These are phyloP conservation scores for Boletus mariae DNA, from an alignment of 1,284 basidiomycete genomes.

Conservation along the genomic window DNA sequence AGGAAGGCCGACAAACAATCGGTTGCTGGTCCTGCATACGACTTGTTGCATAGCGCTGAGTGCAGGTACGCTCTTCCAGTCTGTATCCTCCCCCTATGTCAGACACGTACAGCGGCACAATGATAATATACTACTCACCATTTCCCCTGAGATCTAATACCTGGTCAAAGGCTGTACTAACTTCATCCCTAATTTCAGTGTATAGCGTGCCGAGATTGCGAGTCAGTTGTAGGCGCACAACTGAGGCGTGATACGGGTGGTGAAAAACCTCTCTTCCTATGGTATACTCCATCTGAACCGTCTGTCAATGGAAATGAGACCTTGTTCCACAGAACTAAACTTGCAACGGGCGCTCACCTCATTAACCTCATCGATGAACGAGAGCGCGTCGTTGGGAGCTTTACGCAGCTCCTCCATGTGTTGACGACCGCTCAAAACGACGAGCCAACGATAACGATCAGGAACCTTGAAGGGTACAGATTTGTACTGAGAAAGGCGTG, in stretches of 20 bases:
- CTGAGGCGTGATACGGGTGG: constrained; percentile 29
- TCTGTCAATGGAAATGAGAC: constrained; percentile 7
- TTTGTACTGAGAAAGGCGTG: constrained; percentile 10
- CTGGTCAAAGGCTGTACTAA: constrained; percentile 28
- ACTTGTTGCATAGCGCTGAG: constrained; percentile 24
- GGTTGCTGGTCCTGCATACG: constrained; percentile 33
- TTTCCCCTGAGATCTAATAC: constrained; percentile 9
- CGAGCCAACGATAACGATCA: constrained; percentile 36
- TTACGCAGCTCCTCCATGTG: constrained; percentile 41
- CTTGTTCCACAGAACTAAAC: neutral
- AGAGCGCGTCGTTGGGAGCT: constrained; percentile 38
- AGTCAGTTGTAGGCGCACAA: constrained; percentile 30
- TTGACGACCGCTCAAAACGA: constrained; percentile 36
- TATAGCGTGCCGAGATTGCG: constrained; percentile 28
- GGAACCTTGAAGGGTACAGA: constrained; percentile 41
- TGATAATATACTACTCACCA: constrained; percentile 2
- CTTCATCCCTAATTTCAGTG: constrained; percentile 32
- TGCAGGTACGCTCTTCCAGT: constrained; percentile 27
- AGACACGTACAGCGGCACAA: neutral
- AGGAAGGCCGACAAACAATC: constrained; percentile 39
- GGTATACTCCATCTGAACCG: constrained; percentile 26
- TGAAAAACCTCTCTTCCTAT: constrained; percentile 24
- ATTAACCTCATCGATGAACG: constrained; percentile 31
- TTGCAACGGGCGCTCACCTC: constrained; percentile 27
- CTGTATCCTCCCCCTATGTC: constrained; percentile 10